Base-by-base conservation (phyloP, 257 asterid genomes). In the Misopates orontium region DNA sequence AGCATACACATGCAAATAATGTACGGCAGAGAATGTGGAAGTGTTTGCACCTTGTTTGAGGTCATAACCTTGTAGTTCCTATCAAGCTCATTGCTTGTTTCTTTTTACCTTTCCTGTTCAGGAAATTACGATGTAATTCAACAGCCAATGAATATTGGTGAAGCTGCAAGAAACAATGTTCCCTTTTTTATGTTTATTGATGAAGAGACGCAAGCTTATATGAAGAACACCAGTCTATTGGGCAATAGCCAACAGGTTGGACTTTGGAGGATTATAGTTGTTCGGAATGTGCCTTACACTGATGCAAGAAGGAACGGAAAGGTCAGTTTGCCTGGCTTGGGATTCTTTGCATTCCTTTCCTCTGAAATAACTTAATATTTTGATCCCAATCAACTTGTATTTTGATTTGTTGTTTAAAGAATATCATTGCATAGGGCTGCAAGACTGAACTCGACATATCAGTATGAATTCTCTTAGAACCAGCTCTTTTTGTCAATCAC, bases 261-360 rank as follows among this genome's bases (percentile, higher is more conserved):
- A 58, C 66, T 88, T 31, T 94, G 99, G 99, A 81, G 91, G 78
- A 84, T 94, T 65, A 88, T 94, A 63, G 92, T 90, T 16, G 95
- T 94, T 21, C 95, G 20, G 67, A 90, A 88, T 63, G 83, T 86
- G 76, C 99, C 99, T 78, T 94, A 90, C 71, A 53, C 75, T 47
- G 99, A 90, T 69, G 78, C 99, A 31, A 88, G 97, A 73, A 85
- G 99, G 72, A 94, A 90, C 66, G 99, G 95, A 71, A 90, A 90
- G 95, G 99, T 90, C 65, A 75, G 83, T 70, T 69, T 25, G 60
- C 59, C 22, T 71, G 15, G 16, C 54, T 49, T 72, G 47, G 24
- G 18, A 40, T 63, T 52, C 24, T 44, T 63, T 22, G 67, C 54
- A 51, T 62, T 24, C 42, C 28, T 71, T 32, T 54, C 42, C 32